A percentile compares a stretch with the other conserved stretches of the same genome.
Evolutionary conservation across 2,329 filamentous ascomycete genomes (phyloP).

Genomic region (Fusarium xyrophilum): DNA sequence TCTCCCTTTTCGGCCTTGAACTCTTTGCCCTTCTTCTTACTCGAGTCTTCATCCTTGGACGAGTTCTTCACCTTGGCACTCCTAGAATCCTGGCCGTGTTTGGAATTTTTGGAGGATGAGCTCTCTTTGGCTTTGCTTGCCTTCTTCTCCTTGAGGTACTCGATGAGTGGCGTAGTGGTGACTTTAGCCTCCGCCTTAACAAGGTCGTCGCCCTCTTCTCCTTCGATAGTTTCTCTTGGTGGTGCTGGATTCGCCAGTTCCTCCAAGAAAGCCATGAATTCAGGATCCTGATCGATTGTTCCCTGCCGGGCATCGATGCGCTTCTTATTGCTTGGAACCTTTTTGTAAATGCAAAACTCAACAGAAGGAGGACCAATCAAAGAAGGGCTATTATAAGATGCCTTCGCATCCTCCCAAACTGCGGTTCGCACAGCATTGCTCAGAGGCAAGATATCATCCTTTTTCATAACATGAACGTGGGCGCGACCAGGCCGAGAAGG

Average conservation of each 20-base stretch:
- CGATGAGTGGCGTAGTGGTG: conserved; percentile 86
- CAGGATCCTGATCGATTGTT: conserved; percentile 94
- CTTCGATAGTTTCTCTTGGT: conserved; percentile 53
- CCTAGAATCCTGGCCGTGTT: conserved; percentile 63
- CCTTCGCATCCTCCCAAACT: conserved; percentile 82
- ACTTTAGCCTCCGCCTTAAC: conserved; percentile 64
- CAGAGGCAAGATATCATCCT: conserved; percentile 70
- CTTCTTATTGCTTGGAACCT: conserved; percentile 75
- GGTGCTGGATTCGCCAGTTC: conserved; percentile 75
- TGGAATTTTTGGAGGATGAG: conserved; percentile 52
- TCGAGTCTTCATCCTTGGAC: conserved; percentile 56
- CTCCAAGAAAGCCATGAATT: conserved; percentile 93
- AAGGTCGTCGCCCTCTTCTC: conserved; percentile 51
- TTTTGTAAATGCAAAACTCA: conserved; percentile 84
- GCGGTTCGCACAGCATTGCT: conserved; percentile 72
- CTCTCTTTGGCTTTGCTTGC: conserved; percentile 71
- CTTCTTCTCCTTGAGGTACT: conserved; percentile 91
- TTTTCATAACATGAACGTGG: conserved; percentile 81
- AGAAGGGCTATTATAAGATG: conserved; percentile 72
- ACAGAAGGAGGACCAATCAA: conserved; percentile 80
- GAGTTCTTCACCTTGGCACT: conserved; percentile 56
- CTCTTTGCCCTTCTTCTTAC: conserved; percentile 68
- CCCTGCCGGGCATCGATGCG: conserved; percentile 86
- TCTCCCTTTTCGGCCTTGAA: conserved; percentile 65
- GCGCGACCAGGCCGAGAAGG: conserved; percentile 80